Evolutionary conservation across 1,284 basidiomycete species (phyloP), one percentile per base, ranked within the genome.

Genomic region (Trametes versicolor): DNA sequence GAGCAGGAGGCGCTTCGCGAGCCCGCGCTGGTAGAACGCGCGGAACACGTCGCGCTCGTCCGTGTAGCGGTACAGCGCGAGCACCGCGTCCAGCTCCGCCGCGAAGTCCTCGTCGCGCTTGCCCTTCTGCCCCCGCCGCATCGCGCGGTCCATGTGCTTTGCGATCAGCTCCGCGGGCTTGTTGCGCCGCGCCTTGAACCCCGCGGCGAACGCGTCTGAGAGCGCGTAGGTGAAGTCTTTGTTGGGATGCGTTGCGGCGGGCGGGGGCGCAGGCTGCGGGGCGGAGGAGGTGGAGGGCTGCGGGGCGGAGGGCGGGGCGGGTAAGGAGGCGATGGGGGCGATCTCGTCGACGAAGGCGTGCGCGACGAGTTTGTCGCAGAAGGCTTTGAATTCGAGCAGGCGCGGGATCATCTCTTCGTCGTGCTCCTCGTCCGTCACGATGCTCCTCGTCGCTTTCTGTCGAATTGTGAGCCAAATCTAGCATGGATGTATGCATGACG

Each of bases 121-220:
- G 15, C 84, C 83, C 53, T 90, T 90, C 76, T 96, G 95, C 0
- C 97, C 96, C 63, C 87, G 89, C 48, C 95, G 87, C 89, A 99
- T 92, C 43, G 92, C 87, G 51, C 84, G 85, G 77, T 99, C 97
- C 47, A 99, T 82, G 74, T 94, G 89, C 75, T 95, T 96, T 13
- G 98, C 97, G 63, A 98, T 93, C 86, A 97, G 91, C 79, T 98
- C 97, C 0, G 97, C 97, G 5, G 96, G 96, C 69, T 94, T 96
- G 74, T 91, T 93, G 60, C 90, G 88, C 25, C 96, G 85, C 27
- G 86, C 84, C 73, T 92, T 93, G 81, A 99, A 92, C 39, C 94
- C 95, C 15, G 77, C 79, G n/a, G 88, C 83, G 78, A 98, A 97
- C 0, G 92, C 93, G 64, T 94, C 91, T 1, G 79, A 79, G n/a